phyloP scores from a whole-genome alignment of 129 eudicot species.

The Heracleum sosnowskyi region DNA sequence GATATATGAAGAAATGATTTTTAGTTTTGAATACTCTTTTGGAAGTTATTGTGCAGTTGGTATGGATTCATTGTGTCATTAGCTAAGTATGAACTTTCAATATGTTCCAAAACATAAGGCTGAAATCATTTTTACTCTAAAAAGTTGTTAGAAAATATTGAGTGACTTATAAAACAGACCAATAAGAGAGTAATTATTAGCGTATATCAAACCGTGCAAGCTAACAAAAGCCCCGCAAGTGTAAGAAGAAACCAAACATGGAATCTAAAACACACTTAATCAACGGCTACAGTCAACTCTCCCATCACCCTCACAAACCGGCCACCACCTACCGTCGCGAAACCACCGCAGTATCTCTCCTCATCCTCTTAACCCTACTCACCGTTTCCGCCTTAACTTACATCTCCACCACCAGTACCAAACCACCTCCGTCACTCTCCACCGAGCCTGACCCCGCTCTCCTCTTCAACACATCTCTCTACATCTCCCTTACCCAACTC shows the following conservation, averaged over 20 bases:
- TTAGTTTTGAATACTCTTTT: too few relatives aligned
- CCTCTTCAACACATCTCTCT: constrained; percentile 48
- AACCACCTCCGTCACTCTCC: constrained; percentile 12
- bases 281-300: constrained; percentile 30
- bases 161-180: too few relatives aligned
- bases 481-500: constrained; percentile 21
- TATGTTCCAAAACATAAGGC: too few relatives aligned
- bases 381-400: constrained; percentile 14
- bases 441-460: constrained; percentile 27
- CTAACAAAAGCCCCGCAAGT: not conserved
- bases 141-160: too few relatives aligned
- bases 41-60: too few relatives aligned
- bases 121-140: too few relatives aligned
- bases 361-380: constrained; percentile 24
- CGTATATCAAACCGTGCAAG: not conserved
- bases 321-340: constrained; percentile 23
- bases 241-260: constrained; percentile 6
- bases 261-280: constrained; percentile 34
- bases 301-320: constrained; percentile 9
- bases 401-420: constrained; percentile 16
- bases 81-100: too few relatives aligned
- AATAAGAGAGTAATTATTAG: too few relatives aligned
- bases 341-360: constrained; percentile 21
- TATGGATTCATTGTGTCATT: too few relatives aligned
- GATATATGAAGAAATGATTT: too few relatives aligned